Evolutionary conservation across 2,329 filamentous ascomycete species (phyloP).

Genomic region (Fusarium denticulatum): DNA sequence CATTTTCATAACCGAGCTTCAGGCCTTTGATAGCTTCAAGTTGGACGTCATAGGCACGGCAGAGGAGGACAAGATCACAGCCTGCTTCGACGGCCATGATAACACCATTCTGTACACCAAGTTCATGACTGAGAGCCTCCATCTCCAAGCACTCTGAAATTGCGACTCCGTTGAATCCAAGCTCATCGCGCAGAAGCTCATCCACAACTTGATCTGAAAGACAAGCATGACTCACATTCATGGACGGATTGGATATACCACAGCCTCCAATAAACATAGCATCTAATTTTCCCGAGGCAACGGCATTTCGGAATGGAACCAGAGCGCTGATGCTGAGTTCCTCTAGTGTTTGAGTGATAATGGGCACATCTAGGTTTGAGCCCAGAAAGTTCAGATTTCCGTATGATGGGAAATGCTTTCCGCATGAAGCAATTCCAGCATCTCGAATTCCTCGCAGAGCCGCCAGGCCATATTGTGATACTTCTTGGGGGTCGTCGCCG

Average conservation of each 20-base stretch:
- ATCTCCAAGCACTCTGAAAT: conserved; percentile 97
- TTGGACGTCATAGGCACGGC: conserved; percentile 87
- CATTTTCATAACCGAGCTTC: conserved; percentile 89
- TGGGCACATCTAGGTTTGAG: conserved; percentile 89
- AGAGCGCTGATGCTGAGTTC: conserved; percentile 91
- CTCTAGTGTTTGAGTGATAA: conserved; percentile 93
- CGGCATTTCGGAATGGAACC: conserved; percentile 90
- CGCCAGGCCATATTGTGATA: conserved; percentile 89
- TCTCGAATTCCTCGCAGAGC: conserved; percentile 94
- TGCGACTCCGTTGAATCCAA: conserved; percentile 90
- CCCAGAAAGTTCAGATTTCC: conserved; percentile 94
- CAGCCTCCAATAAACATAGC: conserved; percentile 97
- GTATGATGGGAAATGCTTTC: conserved; percentile 97
- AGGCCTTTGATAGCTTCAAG: conserved; percentile 91
- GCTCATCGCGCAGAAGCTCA: conserved; percentile 84
- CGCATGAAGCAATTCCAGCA: conserved; percentile 86
- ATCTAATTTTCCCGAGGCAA: conserved; percentile 82
- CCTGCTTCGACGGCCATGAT: conserved; percentile 98
- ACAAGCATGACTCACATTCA: conserved; percentile 96
- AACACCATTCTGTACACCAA: conserved; percentile 95
- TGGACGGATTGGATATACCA: conserved; percentile 87
- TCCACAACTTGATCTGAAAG: conserved; percentile 93
- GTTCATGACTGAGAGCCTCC: conserved; percentile 94
- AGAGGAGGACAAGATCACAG: conserved; percentile 90
- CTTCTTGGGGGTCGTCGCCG: conserved; percentile 94